Evolutionary conservation across 257 asterid genomes (phyloP), one percentile per base, ranked within the genome.

Genomic region (Nicotiana noctiflora): DNA sequence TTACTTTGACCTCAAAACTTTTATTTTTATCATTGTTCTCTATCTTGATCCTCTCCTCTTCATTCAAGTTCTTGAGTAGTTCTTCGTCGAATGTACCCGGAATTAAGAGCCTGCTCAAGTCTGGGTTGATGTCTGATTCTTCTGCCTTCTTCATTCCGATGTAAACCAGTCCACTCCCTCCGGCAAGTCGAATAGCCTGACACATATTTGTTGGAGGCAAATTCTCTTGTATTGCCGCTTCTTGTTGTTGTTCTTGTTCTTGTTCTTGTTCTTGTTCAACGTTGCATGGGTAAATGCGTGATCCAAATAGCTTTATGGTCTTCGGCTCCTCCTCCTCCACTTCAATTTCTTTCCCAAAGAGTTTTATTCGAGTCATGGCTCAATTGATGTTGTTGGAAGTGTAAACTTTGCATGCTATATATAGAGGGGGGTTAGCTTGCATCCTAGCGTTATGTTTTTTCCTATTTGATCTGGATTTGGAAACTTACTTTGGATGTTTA

Each of bases 331-430:
- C 9, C 34, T 40, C 59, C 31, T 29, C 0, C 3, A 21, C 19
- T 44, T 74, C 17, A 56, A 74, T 21, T 13, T 74, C 79, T 14
- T 46, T 25, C 60, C 79, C 79, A 74, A 74, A 74, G 40, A 74
- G 60, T 25, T 19, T 74, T 23, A 49, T 49, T 7, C 15, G 49
- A 25, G 25, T 8, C 79, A 74, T 74, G 14, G 15, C 51, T 74
- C 44, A 46, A 72, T 72, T 23, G 21, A 1, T 49, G 27, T 8
- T 40, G 10, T 62, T 61, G 37, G 37, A 8, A 6, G 21, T 44
- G 8, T 19, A 70, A 70, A 19, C 55, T 21, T 70, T 70, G 13
- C 61, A 46, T 49, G 21, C 14, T 19, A 74, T 23, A 46, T 49
- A 74, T 72, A 72, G 14, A 72, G 19, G 12, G 12, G 34, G 23